Conservation (phyloP, 208 protist genomes). For the Trichomonas tenax region DNA sequence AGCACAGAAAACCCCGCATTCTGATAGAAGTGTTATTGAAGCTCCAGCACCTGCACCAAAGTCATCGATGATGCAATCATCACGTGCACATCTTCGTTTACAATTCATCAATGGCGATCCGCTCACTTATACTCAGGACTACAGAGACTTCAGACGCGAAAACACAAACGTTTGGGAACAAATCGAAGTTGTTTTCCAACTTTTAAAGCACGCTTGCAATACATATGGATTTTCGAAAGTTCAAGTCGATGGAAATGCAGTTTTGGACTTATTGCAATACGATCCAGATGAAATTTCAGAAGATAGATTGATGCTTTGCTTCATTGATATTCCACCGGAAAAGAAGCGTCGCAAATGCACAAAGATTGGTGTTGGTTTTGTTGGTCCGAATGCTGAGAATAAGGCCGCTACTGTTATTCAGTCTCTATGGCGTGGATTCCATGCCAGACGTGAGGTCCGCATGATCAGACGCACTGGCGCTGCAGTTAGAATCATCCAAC, state of each 20-base stretch:
- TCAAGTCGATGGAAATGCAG: not conserved
- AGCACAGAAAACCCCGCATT: not conserved
- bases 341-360: too few species aligned
- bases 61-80: not conserved
- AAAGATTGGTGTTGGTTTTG: not conserved
- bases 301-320: not conserved
- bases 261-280: not conserved
- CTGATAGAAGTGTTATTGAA: not conserved
- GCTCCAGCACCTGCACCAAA: not conserved
- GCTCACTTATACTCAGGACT: not conserved
- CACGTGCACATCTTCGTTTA: not conserved
- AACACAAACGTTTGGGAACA: slow-evolving; percentile 2
- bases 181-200: not conserved
- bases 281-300: not conserved
- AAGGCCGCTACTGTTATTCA: not conserved
- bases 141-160: not conserved
- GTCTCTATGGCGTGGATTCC: not conserved
- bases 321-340: not conserved
- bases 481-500: not conserved
- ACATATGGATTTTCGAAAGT: not conserved
- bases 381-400: not conserved
- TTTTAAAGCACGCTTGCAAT: not conserved
- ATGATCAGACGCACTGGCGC: too few species aligned
- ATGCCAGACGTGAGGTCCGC: not conserved
- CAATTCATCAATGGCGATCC: not conserved